phyloP scores from a whole-genome alignment of 305 asterid genomes.

The Coffea humblotiana region DNA sequence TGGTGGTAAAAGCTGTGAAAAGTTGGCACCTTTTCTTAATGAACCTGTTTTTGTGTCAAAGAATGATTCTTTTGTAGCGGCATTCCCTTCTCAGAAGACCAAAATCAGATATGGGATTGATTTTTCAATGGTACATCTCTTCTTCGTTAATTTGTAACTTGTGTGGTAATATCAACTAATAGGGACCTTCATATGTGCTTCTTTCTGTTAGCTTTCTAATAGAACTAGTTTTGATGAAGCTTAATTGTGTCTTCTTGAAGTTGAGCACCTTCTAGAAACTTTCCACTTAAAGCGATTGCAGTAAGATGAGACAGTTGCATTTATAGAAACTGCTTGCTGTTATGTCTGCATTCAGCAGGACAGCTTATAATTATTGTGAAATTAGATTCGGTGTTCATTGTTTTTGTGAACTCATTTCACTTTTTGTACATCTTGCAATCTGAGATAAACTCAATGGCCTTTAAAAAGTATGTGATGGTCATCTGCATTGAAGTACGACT shows the following conservation, averaged over 20 bases:
- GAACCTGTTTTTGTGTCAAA: conserved; percentile 64
- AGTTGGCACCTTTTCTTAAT: conserved; percentile 67
- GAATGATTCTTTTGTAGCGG: conserved; percentile 75
- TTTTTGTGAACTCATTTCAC: background rate
- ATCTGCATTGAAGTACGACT: background rate
- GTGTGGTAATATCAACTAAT: background rate
- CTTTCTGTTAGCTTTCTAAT: background rate
- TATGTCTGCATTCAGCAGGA: background rate
- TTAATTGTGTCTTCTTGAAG: background rate
- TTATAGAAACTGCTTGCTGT: background rate
- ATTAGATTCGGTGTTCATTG: background rate
- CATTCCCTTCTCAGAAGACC: conserved; percentile 65
- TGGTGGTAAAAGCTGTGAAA: conserved; percentile 54
- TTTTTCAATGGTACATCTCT: conserved; percentile 64
- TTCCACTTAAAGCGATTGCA: background rate
- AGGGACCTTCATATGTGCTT: background rate
- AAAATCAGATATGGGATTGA: conserved; percentile 76
- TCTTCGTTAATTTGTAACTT: background rate
- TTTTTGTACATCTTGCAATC: no score
- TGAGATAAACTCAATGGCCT: background rate
- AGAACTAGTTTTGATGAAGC: background rate
- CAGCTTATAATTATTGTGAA: background rate
- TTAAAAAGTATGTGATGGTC: background rate
- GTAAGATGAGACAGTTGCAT: background rate
- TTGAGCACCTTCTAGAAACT: background rate